These are phyloP conservation scores for Forsythia suspensa DNA, from an alignment of 257 asterid genomes.

Conservation along the genomic window DNA sequence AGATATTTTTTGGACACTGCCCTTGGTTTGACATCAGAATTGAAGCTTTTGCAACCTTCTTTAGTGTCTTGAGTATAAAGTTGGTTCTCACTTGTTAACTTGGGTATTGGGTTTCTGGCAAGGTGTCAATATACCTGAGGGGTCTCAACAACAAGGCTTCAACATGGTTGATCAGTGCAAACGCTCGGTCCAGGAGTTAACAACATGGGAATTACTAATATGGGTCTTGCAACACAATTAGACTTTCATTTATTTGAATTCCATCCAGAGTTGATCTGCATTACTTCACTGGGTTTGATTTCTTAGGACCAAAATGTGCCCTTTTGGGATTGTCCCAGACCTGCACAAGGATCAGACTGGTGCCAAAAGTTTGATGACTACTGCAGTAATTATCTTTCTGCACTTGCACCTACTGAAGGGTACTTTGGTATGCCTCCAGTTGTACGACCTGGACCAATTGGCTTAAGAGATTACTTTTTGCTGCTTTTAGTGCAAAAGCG, in stretches of 20 bases:
- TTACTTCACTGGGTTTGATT: constrained; percentile 54
- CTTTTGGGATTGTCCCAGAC: constrained; percentile 37
- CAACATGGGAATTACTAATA: constrained; percentile 46
- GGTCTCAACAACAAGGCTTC: constrained; percentile 53
- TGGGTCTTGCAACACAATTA: constrained; percentile 45
- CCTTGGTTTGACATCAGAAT: not conserved
- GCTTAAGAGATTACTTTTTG: constrained; percentile 83
- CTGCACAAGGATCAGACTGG: constrained; percentile 51
- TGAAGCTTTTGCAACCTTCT: not conserved
- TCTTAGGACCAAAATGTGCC: constrained; percentile 46
- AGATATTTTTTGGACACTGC: not conserved
- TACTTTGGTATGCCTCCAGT: constrained; percentile 73
- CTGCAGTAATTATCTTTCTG: constrained; percentile 53
- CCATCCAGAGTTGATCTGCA: constrained; percentile 63
- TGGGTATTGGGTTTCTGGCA: constrained; percentile 24
- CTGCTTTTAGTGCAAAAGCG: constrained; percentile 82
- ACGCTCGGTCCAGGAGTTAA: constrained; percentile 44
- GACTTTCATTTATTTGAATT: constrained; percentile 56
- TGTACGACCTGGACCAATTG: constrained; percentile 85
- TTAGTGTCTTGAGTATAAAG: not conserved
- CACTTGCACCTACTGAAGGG: constrained; percentile 84
- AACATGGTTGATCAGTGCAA: constrained; percentile 62
- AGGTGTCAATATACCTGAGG: constrained; percentile 49
- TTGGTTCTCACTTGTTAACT: not conserved
- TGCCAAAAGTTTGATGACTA: constrained; percentile 49